These are phyloP conservation scores for Hymenoscyphus infarciens DNA, from an alignment of 2,329 filamentous ascomycete genomes.

Conservation along the genomic window DNA sequence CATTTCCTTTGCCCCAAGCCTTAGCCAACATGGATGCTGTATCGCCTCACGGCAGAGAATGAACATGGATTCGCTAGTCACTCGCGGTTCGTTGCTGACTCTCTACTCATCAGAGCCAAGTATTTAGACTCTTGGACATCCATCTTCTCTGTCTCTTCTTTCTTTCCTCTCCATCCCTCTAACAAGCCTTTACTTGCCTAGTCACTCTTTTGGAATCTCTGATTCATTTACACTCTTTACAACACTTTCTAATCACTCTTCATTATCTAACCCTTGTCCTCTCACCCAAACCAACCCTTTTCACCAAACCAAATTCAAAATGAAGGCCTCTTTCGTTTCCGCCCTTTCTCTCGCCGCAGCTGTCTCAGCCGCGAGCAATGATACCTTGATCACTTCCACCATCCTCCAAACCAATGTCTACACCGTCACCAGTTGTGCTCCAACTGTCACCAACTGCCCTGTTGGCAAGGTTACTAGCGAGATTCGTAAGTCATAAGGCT, in stretches of 20 bases:
- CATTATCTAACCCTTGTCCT: constrained; percentile 2
- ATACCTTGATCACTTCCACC: constrained; percentile 7
- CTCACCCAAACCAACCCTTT: background rate
- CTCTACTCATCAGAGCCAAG: background rate
- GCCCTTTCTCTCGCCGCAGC: constrained; percentile 4
- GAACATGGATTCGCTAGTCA: background rate
- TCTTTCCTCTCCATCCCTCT: constrained; percentile 13
- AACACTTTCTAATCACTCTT: constrained; percentile 2
- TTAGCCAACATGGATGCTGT: background rate
- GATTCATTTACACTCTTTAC: constrained; percentile 16
- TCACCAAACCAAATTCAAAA: constrained; percentile 11
- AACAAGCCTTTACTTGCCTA: constrained; percentile 10
- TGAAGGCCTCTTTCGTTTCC: constrained; percentile 19
- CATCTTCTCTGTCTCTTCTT: constrained; percentile 6
- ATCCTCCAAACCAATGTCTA: constrained; percentile 19
- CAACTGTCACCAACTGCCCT: constrained; percentile 32
- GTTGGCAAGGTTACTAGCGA: constrained; percentile 32
- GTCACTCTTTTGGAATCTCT: constrained; percentile 14
- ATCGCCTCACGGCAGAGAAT: background rate
- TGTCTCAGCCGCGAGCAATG: constrained; percentile 1
- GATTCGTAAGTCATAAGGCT: constrained; percentile 27
- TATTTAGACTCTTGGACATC: constrained; percentile 8
- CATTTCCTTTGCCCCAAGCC: constrained; percentile 9
- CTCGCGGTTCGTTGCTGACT: background rate
- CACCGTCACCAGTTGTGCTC: constrained; percentile 29